Evolutionary conservation across 768 basidiomycete genomes (phyloP).

Genomic region (Lactarius hatsudake): DNA sequence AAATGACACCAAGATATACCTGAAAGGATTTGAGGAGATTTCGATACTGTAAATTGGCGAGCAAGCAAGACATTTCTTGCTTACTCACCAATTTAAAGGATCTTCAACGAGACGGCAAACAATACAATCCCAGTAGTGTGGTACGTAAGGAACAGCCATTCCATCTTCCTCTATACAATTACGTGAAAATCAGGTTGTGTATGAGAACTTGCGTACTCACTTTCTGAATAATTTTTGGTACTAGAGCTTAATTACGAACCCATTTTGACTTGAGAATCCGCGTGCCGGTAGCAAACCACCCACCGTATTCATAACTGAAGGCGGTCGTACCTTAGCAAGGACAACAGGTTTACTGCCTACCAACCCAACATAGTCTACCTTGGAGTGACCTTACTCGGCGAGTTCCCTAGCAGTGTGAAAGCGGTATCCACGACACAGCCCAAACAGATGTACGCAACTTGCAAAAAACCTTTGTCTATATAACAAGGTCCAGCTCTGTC

Average conservation of each 20-base stretch:
- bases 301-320: background rate
- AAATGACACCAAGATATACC: background rate
- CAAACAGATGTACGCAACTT: background rate
- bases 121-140: background rate
- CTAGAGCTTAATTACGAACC: background rate
- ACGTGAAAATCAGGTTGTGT: background rate
- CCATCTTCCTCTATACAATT: background rate
- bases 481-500: background rate
- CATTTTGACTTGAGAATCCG: background rate
- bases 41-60: background rate
- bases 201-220: background rate
- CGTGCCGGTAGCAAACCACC: background rate
- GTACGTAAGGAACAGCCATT: background rate
- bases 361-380: background rate
- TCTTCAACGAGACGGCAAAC: background rate
- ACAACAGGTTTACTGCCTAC: background rate
- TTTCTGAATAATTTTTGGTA: background rate
- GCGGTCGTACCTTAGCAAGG: background rate
- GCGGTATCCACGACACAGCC: background rate
- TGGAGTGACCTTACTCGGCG: background rate
- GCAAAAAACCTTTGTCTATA: background rate
- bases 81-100: background rate
- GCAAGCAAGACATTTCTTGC: background rate
- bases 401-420: background rate
- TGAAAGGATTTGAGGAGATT: background rate